Conservation (phyloP, 306 rosid species). For the Cucurbita maxima region DNA sequence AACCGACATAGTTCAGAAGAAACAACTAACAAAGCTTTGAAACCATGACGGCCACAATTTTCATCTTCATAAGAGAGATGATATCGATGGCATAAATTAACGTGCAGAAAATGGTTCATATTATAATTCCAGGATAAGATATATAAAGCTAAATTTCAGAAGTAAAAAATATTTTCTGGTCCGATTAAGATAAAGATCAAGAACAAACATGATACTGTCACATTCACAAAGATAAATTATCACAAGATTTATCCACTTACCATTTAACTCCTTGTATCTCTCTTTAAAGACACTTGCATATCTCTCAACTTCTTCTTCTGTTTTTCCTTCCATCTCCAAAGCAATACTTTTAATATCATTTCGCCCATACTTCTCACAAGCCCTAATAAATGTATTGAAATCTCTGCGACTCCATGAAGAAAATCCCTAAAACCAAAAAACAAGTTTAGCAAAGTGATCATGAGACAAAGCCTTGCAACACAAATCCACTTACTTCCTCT, state of each 20-base stretch:
- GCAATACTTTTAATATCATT: constrained; percentile 68
- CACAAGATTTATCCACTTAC: constrained; percentile 22
- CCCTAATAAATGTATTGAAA: constrained; percentile 89
- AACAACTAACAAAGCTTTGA: background rate
- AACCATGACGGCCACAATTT: background rate
- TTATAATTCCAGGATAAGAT: background rate
- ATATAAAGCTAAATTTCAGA: background rate
- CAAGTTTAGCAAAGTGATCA: constrained; percentile 12
- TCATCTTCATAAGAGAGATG: background rate
- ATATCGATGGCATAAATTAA: background rate
- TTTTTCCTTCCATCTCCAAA: constrained; percentile 93
- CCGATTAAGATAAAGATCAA: background rate
- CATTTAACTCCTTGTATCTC: constrained; percentile 88
- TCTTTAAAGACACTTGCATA: constrained; percentile 74
- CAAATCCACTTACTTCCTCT: constrained; percentile 42
- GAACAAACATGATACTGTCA: background rate
- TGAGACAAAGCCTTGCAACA: constrained; percentile 5
- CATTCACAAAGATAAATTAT: background rate
- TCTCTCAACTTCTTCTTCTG: constrained; percentile 93
- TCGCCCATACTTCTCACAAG: constrained; percentile 97
- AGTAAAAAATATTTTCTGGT: background rate
- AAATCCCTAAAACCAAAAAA: constrained; percentile 54
- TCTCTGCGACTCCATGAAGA: constrained; percentile 96
- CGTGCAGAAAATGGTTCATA: background rate
- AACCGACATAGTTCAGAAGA: background rate